A percentile compares a stretch with the other conserved stretches of the same genome.
Evolutionary conservation across 495 filamentous ascomycete genomes (phyloP).

Genomic region (Rhypophila decipiens): DNA sequence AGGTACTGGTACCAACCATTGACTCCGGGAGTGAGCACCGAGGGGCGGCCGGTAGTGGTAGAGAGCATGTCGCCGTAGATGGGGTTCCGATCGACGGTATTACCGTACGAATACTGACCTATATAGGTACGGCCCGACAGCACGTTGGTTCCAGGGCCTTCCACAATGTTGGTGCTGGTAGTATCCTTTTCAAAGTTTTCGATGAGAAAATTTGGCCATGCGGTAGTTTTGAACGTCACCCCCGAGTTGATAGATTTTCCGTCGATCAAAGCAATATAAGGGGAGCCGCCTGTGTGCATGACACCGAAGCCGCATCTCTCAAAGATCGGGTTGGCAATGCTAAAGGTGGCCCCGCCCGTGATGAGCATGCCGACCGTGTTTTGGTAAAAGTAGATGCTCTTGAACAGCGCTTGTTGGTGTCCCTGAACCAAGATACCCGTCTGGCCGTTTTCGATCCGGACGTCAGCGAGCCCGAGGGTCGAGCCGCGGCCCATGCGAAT

Average conservation of each 20-base stretch:
- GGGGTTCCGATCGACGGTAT: conserved; percentile 55
- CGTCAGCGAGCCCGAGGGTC: conserved; percentile 29
- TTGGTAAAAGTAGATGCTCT: conserved; percentile 53
- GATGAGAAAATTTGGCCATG: conserved; percentile 33
- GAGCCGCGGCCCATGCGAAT: conserved; percentile 54
- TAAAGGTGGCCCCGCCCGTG: conserved; percentile 51
- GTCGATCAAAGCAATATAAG: conserved; percentile 37
- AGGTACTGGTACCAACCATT: conserved; percentile 28
- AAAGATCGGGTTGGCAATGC: conserved; percentile 43
- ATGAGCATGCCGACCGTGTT: conserved; percentile 57
- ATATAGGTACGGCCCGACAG: conserved; percentile 20
- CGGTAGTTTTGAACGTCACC: conserved; percentile 26
- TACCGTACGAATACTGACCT: conserved; percentile 34
- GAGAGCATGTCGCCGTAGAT: conserved; percentile 52
- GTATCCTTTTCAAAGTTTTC: conserved; percentile 37
- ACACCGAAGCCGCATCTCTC: conserved; percentile 51
- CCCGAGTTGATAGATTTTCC: conserved; percentile 35
- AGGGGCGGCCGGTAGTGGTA: conserved; percentile 20
- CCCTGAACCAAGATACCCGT: conserved; percentile 53
- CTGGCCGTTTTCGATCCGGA: conserved; percentile 30
- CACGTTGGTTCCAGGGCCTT: conserved; percentile 20
- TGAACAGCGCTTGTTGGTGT: conserved; percentile 67
- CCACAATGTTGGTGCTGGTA: conserved; percentile 22
- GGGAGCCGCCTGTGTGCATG: conserved; percentile 42
- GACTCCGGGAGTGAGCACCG: conserved; percentile 22